Conservation (phyloP, 2,329 filamentous ascomycete genomes). For the Pseudogymnoascus verrucosus region DNA sequence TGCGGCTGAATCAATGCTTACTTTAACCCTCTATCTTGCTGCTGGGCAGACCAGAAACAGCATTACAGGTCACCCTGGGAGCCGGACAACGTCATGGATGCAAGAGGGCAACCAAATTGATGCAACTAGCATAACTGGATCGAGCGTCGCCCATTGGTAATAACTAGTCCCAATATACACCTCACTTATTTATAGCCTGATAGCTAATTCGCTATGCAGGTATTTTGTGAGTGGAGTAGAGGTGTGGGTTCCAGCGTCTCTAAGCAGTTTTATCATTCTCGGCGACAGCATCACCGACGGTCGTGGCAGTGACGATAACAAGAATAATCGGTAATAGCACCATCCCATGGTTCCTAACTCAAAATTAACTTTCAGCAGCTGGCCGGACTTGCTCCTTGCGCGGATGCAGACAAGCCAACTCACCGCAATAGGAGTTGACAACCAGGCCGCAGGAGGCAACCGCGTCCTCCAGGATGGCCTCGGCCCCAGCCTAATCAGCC, state of each 20-base stretch:
- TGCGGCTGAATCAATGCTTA: constrained; percentile 43
- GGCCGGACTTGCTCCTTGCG: constrained; percentile 49
- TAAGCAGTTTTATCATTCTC: constrained; percentile 45
- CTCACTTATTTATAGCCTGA: no score
- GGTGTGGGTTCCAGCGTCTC: constrained; percentile 39
- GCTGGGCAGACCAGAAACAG: constrained; percentile 46
- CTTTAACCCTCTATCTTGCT: constrained; percentile 50
- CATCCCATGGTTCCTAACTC: not conserved
- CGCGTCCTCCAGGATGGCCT: constrained; percentile 53
- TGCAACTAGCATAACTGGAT: constrained; percentile 33
- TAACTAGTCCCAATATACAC: not conserved
- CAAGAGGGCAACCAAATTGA: constrained; percentile 46
- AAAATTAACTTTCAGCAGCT: constrained; percentile 29
- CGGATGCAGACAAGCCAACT: constrained; percentile 39
- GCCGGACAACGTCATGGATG: constrained; percentile 54
- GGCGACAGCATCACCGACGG: constrained; percentile 63
- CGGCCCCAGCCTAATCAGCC: constrained; percentile 51
- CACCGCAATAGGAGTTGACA: constrained; percentile 48
- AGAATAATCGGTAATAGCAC: constrained; percentile 43
- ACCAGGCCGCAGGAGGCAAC: constrained; percentile 65
- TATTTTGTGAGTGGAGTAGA: constrained; percentile 56
- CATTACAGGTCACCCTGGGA: constrained; percentile 59
- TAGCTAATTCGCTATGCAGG: constrained; percentile 27
- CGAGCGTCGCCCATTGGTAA: constrained; percentile 32
- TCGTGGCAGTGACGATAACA: constrained; percentile 51